Conservation (phyloP, 2,329 filamentous ascomycete species). For the Fusarium newnesense region DNA sequence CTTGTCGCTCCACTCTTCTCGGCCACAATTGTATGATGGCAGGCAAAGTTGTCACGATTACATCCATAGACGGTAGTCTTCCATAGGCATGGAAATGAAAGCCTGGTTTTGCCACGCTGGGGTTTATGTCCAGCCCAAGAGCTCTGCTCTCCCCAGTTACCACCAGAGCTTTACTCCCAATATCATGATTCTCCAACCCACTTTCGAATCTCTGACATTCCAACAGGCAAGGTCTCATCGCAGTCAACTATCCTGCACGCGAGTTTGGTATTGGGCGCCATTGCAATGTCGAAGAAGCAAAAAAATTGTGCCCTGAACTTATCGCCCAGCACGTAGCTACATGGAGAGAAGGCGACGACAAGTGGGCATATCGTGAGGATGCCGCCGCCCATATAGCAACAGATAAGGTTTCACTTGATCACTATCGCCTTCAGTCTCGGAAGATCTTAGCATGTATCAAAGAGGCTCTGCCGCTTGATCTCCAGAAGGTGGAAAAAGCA, state of each 20-base stretch:
- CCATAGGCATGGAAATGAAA: neutral
- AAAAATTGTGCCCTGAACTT: constrained; percentile 85
- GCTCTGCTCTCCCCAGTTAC: neutral
- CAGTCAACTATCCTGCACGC: constrained; percentile 93
- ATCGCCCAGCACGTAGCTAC: constrained; percentile 94
- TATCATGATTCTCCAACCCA: neutral
- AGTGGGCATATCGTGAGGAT: constrained; percentile 90
- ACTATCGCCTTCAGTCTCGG: constrained; percentile 86
- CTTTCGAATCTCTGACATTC: constrained; percentile 24
- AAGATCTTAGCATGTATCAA: constrained; percentile 85
- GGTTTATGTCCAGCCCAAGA: neutral
- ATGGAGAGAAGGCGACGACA: constrained; percentile 90
- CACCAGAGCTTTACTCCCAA: neutral
- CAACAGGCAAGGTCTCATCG: constrained; percentile 85
- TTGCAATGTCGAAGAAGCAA: constrained; percentile 82
- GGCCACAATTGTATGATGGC: neutral
- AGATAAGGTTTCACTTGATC: constrained; percentile 94
- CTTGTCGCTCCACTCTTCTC: neutral
- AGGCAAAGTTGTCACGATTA: constrained; percentile 3
- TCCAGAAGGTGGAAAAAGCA: constrained; percentile 89
- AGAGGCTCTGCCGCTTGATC: constrained; percentile 70
- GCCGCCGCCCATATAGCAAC: constrained; percentile 81
- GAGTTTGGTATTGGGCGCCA: constrained; percentile 82
- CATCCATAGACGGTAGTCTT: neutral
- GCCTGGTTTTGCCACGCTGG: neutral